Conservation (phyloP, 352 stramenopile genomes). For the Phytophthora fragariae region DNA sequence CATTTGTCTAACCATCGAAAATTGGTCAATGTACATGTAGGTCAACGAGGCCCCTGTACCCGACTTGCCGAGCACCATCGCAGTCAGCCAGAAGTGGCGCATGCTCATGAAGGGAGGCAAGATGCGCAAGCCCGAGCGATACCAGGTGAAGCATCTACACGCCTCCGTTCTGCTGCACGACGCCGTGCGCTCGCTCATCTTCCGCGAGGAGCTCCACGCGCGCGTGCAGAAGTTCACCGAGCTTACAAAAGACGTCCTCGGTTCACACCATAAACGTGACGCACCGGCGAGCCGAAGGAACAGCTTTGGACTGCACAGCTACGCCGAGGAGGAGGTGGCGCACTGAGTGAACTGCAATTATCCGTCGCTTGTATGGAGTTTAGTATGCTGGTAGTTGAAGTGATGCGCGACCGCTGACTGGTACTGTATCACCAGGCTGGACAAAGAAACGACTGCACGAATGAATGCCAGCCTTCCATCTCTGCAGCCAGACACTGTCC, state of each 20-base stretch:
- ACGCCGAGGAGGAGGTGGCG: neutral
- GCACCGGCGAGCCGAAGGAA: neutral
- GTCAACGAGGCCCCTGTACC: constrained; percentile 52
- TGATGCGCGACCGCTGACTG: constrained; percentile 10
- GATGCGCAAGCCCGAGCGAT: constrained; percentile 59
- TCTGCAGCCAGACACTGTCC: constrained; percentile 5
- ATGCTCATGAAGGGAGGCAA: constrained; percentile 57
- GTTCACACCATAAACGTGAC: constrained; percentile 6
- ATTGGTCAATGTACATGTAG: constrained; percentile 28
- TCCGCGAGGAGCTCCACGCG: constrained; percentile 64
- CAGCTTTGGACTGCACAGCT: constrained; percentile 7
- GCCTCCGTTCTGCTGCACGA: constrained; percentile 57
- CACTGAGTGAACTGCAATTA: neutral
- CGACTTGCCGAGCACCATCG: constrained; percentile 57
- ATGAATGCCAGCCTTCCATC: constrained; percentile 17
- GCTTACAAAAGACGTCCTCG: constrained; percentile 33
- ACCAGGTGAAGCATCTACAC: constrained; percentile 63
- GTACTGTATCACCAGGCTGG: neutral
- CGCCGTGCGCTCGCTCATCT: constrained; percentile 60
- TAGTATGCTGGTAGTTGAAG: constrained; percentile 21
- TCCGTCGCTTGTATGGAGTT: neutral
- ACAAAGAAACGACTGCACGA: constrained; percentile 27
- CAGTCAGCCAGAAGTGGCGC: constrained; percentile 65
- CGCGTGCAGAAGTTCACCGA: constrained; percentile 61
- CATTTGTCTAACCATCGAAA: neutral